Conservation (phyloP, 306 rosid species). For the Pterocarpus santalinus region DNA sequence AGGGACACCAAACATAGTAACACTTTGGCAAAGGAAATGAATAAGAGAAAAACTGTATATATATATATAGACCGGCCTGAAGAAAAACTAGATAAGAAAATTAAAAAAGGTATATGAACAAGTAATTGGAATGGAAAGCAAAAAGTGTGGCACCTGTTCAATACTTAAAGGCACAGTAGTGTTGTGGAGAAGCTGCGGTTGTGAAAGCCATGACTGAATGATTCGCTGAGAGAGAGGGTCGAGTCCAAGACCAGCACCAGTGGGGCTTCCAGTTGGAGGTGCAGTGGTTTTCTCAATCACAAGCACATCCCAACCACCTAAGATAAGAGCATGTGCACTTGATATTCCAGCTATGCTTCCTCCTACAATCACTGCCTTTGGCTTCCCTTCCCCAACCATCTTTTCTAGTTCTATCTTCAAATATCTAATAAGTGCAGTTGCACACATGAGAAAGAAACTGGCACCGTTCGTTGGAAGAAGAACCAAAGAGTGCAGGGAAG, state of each 20-base stretch:
- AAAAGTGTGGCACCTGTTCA: conserved; percentile 64
- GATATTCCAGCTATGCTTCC: conserved; percentile 88
- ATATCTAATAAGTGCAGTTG: no score
- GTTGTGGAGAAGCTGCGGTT: conserved; percentile 53
- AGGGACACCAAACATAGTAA: no score
- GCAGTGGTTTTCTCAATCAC: conserved; percentile 72
- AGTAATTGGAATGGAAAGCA: no score
- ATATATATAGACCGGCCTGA: no score
- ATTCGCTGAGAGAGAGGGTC: conserved; percentile 67
- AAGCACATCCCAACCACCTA: conserved; percentile 81
- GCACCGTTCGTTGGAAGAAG: no score
- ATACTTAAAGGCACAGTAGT: conserved; percentile 70
- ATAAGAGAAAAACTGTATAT: no score
- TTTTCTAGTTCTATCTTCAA: no score
- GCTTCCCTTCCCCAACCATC: conserved; percentile 19
- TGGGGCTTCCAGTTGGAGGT: conserved; percentile 68
- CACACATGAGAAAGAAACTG: no score
- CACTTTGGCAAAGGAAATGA: no score
- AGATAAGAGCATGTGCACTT: conserved; percentile 68
- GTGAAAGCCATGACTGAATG: conserved; percentile 69
- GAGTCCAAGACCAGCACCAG: conserved; percentile 77
- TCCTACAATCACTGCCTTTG: conserved; percentile 78
- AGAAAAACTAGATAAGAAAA: no score
- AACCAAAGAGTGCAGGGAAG: no score
- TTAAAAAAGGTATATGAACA: no score